A percentile compares a stretch with the other conserved stretches of the same genome.
phyloP scores from a whole-genome alignment of 2,329 filamentous ascomycete species.

The Ascochyta koolunga region DNA sequence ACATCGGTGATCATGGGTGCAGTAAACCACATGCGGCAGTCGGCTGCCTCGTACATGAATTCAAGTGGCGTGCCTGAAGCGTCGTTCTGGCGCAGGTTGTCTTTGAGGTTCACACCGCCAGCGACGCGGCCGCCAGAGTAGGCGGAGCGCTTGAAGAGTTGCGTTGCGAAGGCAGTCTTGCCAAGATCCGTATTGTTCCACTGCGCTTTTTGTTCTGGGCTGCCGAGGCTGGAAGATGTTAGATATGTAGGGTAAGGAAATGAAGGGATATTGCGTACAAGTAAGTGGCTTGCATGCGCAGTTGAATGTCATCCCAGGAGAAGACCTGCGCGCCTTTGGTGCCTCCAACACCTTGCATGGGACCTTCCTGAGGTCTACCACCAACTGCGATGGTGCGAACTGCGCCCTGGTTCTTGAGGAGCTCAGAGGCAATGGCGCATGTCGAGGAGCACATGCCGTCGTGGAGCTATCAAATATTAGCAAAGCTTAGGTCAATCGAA shows the following conservation, averaged over 20 bases:
- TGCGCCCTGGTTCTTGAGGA: constrained; percentile 53
- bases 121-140: constrained; percentile 31
- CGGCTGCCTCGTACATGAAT: constrained; percentile 51
- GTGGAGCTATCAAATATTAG: constrained; percentile 32
- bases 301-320: constrained; percentile 41
- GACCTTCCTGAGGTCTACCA: constrained; percentile 49
- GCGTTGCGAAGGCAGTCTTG: constrained; percentile 41
- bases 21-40: constrained; percentile 51
- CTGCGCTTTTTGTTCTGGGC: constrained; percentile 35
- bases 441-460: constrained; percentile 56
- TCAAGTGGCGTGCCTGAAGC: constrained; percentile 47
- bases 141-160: constrained; percentile 40
- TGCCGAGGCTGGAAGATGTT: constrained; percentile 28
- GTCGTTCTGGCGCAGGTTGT: constrained; percentile 48
- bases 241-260: background rate
- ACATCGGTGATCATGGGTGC: constrained; percentile 44
- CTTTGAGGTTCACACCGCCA: constrained; percentile 45
- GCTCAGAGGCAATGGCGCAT: constrained; percentile 55
- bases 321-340: constrained; percentile 52
- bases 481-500: background rate
- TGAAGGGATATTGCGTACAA: constrained; percentile 20
- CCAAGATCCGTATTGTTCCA: constrained; percentile 40
- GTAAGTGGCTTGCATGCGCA: constrained; percentile 40
- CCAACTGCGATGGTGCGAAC: constrained; percentile 53
- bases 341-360: constrained; percentile 54